Percentiles rank a stretch among this genome's conserved stretches.
Conservation (phyloP, 2,329 filamentous ascomycete species). For the Stagonosporopsis chrysanthemi region DNA sequence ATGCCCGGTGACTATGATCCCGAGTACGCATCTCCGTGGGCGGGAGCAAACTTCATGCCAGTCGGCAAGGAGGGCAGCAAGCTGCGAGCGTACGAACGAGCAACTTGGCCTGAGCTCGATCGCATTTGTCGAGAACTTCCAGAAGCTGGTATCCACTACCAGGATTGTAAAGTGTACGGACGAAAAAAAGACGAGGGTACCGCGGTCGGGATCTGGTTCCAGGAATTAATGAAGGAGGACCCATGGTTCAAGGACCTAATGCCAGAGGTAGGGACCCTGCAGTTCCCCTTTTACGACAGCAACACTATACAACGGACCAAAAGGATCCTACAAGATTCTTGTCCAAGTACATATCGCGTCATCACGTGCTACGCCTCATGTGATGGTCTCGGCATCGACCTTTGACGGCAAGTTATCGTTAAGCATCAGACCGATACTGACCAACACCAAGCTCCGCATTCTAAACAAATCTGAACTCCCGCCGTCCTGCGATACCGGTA, state of each 20-base stretch:
- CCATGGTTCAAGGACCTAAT: constrained; percentile 79
- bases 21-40: constrained; percentile 89
- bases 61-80: constrained; percentile 52
- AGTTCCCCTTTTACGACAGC: background rate
- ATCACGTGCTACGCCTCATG: background rate
- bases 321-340: background rate
- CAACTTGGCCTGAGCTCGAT: constrained; percentile 56
- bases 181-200: constrained; percentile 69
- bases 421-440: constrained; percentile 8
- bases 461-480: constrained; percentile 65
- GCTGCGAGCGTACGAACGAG: constrained; percentile 51
- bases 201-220: constrained; percentile 66
- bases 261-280: constrained; percentile 64
- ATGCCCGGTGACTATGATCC: constrained; percentile 94
- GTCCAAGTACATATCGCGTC: background rate
- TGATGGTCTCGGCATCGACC: background rate
- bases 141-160: constrained; percentile 82
- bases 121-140: constrained; percentile 65
- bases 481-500: constrained; percentile 72
- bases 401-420: background rate
- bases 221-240: constrained; percentile 70
- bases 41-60: constrained; percentile 80
- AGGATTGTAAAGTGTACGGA: constrained; percentile 65
- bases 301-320: background rate
- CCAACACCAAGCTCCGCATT: constrained; percentile 62